Evolutionary conservation across 1,284 basidiomycete species (phyloP).

Genomic region (Apiotrichum domesticum): DNA sequence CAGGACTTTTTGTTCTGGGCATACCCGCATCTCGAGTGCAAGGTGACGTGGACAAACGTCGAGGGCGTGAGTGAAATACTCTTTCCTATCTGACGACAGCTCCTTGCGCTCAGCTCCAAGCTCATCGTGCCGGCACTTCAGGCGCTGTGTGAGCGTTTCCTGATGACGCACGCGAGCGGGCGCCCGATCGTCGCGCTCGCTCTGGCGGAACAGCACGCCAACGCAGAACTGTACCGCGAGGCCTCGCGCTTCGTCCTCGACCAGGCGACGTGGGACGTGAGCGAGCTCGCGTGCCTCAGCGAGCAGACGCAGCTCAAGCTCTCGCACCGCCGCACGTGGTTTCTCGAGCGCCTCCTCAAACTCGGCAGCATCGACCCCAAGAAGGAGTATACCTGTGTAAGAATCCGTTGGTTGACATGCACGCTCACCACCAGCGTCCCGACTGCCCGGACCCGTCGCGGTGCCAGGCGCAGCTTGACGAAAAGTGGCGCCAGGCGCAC

Average conservation of each 20-base stretch:
- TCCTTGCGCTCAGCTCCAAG: conserved; percentile 35
- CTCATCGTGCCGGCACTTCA: conserved; percentile 68
- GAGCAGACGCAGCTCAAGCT: conserved; percentile 76
- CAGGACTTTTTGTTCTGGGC: conserved; percentile 45
- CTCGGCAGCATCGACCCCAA: conserved; percentile 76
- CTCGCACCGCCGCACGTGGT: conserved; percentile 84
- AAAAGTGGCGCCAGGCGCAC: conserved; percentile 87
- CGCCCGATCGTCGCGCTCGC: conserved; percentile 83
- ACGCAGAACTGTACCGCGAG: conserved; percentile 82
- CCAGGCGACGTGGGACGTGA: conserved; percentile 59
- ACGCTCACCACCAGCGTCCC: conserved; percentile 54
- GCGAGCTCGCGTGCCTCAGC: conserved; percentile 68
- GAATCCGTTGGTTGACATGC: neutral
- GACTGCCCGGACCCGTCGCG: conserved; percentile 72
- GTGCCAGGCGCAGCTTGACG: conserved; percentile 83
- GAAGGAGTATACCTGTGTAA: conserved; percentile 56
- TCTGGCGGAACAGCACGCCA: conserved; percentile 77
- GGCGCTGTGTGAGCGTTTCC: conserved; percentile 71
- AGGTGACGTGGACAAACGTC: conserved; percentile 88
- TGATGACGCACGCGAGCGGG: conserved; percentile 83
- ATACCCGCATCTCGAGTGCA: conserved; percentile 62
- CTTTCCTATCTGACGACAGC: conserved; percentile 15
- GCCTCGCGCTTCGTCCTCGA: conserved; percentile 83
- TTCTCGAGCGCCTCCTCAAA: conserved; percentile 86
- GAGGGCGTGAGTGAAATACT: conserved; percentile 52